Evolutionary conservation across 1,284 basidiomycete species (phyloP).

Genomic region (Boletus smithii): DNA sequence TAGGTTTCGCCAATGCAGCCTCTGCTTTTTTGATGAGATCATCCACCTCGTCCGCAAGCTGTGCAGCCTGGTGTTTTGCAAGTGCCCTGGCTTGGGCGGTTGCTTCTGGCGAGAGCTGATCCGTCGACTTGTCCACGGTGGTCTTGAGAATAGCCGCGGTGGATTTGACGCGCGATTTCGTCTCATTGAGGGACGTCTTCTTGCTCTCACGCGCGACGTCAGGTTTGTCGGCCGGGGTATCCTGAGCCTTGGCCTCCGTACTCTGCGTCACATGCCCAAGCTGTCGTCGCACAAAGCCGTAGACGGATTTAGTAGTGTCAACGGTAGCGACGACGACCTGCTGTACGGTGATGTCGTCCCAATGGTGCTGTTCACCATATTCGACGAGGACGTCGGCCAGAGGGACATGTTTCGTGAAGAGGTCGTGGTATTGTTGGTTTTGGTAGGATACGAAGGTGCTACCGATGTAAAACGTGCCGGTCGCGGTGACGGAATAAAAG

Average conservation of each 20-base stretch:
- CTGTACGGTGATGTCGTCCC: conserved; percentile 67
- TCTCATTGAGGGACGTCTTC: conserved; percentile 34
- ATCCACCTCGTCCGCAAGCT: conserved; percentile 60
- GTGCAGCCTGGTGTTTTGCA: conserved; percentile 47
- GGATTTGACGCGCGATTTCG: conserved; percentile 49
- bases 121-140: conserved; percentile 42
- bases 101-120: conserved; percentile 38
- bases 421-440: conserved; percentile 71
- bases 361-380: conserved; percentile 74
- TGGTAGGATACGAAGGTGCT: conserved; percentile 74
- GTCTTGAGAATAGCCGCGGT: conserved; percentile 50
- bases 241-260: conserved; percentile 40
- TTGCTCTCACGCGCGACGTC: conserved; percentile 37
- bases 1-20: conserved; percentile 52
- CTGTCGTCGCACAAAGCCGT: conserved; percentile 46
- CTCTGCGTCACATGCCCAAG: conserved; percentile 39
- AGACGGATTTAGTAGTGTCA: conserved; percentile 49
- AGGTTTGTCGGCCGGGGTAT: conserved; percentile 13
- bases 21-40: conserved; percentile 70
- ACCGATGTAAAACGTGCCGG: conserved; percentile 77
- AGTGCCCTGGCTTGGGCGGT: conserved; percentile 42
- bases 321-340: conserved; percentile 58
- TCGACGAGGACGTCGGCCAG: conserved; percentile 75
- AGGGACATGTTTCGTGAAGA: conserved; percentile 80
- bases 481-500: conserved; percentile 58